These are phyloP conservation scores for Fraxinus angustifolia DNA, from an alignment of 305 asterid genomes.

Conservation along the genomic window DNA sequence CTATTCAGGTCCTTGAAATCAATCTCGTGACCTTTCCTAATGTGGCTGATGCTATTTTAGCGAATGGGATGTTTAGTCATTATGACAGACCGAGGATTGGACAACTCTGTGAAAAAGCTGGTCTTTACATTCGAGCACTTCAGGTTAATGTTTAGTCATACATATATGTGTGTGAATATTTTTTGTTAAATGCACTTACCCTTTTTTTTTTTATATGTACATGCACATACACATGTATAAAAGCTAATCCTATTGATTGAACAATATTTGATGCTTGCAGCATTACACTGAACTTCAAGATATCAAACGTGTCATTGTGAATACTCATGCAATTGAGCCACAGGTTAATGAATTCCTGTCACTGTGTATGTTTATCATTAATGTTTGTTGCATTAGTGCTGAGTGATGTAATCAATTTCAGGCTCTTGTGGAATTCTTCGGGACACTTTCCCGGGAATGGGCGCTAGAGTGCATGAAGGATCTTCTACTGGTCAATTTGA, in stretches of 20 bases:
- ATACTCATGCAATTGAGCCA: conserved; percentile 99
- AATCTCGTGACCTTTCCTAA: conserved; percentile 94
- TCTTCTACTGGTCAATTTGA: conserved; percentile 85
- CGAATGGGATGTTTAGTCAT: conserved; percentile 98
- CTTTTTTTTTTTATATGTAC: not conserved
- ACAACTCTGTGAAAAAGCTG: conserved; percentile 96
- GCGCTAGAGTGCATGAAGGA: conserved; percentile 99
- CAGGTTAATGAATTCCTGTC: conserved; percentile 51
- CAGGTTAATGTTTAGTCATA: conserved; percentile 53
- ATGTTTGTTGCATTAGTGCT: conserved; percentile 20
- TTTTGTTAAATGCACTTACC: not conserved
- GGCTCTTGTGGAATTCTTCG: conserved; percentile 95
- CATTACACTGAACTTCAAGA: conserved; percentile 90
- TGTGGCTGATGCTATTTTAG: conserved; percentile 98
- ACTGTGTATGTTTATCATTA: not conserved
- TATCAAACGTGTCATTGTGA: conserved; percentile 94
- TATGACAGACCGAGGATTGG: conserved; percentile 95
- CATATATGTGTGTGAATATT: not conserved
- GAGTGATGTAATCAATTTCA: conserved; percentile 34
- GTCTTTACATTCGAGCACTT: conserved; percentile 90
- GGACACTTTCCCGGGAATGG: conserved; percentile 94
- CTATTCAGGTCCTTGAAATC: conserved; percentile 82
- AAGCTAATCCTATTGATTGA: not conserved
- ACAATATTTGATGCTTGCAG: conserved; percentile 44
- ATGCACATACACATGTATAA: not conserved